Conservation (phyloP, 176 grass and related monocot species). For the Dendrocalamus sinicus region DNA sequence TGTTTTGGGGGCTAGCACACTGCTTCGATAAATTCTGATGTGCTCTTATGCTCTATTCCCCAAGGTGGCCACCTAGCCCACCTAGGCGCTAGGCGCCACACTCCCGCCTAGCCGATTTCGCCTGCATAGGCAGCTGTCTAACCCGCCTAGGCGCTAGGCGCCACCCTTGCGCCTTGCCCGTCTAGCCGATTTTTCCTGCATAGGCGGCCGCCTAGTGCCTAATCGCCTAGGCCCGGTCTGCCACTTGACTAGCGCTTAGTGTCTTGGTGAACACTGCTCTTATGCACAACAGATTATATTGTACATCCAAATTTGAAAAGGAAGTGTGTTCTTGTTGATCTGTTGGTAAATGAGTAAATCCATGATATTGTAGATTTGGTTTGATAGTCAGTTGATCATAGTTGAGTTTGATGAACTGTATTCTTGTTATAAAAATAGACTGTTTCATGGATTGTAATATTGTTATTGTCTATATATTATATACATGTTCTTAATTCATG, state of each 20-base stretch:
- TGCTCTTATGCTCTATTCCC: background rate
- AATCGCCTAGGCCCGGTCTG: too few relatives aligned
- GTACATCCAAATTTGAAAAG: background rate
- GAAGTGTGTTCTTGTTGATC: constrained; percentile 6
- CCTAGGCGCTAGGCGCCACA: too few relatives aligned
- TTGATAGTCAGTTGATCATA: background rate
- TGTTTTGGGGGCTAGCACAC: background rate
- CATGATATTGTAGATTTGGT: background rate
- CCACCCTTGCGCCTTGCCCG: too few relatives aligned
- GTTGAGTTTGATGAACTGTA: background rate
- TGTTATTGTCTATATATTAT: background rate
- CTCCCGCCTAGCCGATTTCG: too few relatives aligned
- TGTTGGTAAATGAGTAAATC: background rate
- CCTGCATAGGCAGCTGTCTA: too few relatives aligned
- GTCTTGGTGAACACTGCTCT: background rate
- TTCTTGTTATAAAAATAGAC: background rate
- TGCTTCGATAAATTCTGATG: background rate
- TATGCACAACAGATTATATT: background rate
- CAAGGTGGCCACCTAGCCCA: too few relatives aligned
- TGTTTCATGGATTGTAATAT: background rate
- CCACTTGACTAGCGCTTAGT: too few relatives aligned
- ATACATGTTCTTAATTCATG: background rate
- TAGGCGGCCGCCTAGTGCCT: too few relatives aligned
- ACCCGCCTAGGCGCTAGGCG: too few relatives aligned
- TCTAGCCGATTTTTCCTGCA: too few relatives aligned